Evolutionary conservation across 2,329 filamentous ascomycete genomes (phyloP), one percentile per base, ranked within the genome.

Genomic region (Spiromastix sp.): DNA sequence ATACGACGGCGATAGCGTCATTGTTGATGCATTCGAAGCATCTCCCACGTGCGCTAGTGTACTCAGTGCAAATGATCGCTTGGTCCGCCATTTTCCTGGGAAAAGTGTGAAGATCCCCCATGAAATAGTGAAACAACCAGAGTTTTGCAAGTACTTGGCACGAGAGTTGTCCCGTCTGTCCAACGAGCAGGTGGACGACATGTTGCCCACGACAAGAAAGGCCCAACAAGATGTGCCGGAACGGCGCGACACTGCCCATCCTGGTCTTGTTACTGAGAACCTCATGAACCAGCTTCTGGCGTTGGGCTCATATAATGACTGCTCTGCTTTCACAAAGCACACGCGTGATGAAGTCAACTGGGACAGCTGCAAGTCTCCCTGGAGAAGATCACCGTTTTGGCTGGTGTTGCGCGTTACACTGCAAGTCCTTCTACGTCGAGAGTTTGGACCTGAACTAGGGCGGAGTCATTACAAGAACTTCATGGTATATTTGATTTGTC

Each of bases 361-460:
- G 52, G 41, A 46, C 2, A 36, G 45, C 37, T 41, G 39, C 12
- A 40, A 42, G 2, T 19, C 37, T 2, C 66, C 66, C 0, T 76
- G 71, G 72, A 54, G 64, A 13, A 50, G 66, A 26, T 75, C 71
- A 5, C 57, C 71, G 0, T 34, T 66, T 1, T 77, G 70, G 70
- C 54, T 77, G 1, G 54, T 74, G 0, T 37, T 76, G 3, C 65
- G 71, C 0, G 70, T 74, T 2, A 49, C 61, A 0, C 40, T 74
- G 2, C 71, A 77, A 34, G 49, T 55, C 19, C 36, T 45, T 5
- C 41, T 56, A 7, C 33, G 35, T 28, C 42, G 34, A n/a, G 31
- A 17, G n/a, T 46, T 44, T 21, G 26, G 37, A 3, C 25, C 29
- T 7, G 30, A 38, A 11, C 30, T 47, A 21, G 37, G 32, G 6